Evolutionary conservation across 441 rosid genomes (phyloP).

Genomic region (Cnidoscolus chayamansa): DNA sequence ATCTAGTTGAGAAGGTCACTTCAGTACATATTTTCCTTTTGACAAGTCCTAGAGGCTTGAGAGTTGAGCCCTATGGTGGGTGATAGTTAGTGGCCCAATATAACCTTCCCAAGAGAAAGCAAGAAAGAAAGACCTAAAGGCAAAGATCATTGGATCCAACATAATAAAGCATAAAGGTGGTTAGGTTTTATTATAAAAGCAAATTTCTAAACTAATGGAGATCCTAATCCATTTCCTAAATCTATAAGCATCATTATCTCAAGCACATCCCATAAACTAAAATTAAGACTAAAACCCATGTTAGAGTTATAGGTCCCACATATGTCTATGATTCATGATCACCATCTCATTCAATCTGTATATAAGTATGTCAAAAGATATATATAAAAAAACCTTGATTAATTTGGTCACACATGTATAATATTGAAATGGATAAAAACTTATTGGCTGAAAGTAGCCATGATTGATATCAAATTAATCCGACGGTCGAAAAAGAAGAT

Average conservation of each 20-base stretch:
- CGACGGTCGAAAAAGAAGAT: constrained; percentile 39
- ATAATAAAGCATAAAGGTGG: constrained; percentile 38
- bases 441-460: no score
- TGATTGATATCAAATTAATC: constrained; percentile 19
- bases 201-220: constrained; percentile 21
- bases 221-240: constrained; percentile 37
- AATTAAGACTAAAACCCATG: constrained; percentile 7
- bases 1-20: constrained; percentile 36
- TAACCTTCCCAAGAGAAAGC: constrained; percentile 23
- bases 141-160: constrained; percentile 50
- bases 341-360: not conserved
- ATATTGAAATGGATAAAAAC: no score
- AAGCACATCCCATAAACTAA: constrained; percentile 21
- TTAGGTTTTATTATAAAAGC: constrained; percentile 28
- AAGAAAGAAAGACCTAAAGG: constrained; percentile 20
- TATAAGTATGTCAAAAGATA: not conserved
- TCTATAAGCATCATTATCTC: constrained; percentile 37
- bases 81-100: constrained; percentile 35
- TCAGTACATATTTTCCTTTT: constrained; percentile 22
- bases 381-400: no score
- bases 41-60: constrained; percentile 24
- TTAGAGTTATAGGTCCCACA: constrained; percentile 17
- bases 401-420: no score
- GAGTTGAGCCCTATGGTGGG: constrained; percentile 27
- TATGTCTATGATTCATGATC: constrained; percentile 17